Percentiles rank a stretch among this genome's conserved stretches.
These are phyloP conservation scores for Auricularia cornea DNA, from an alignment of 768 basidiomycete genomes.

Conservation along the genomic window DNA sequence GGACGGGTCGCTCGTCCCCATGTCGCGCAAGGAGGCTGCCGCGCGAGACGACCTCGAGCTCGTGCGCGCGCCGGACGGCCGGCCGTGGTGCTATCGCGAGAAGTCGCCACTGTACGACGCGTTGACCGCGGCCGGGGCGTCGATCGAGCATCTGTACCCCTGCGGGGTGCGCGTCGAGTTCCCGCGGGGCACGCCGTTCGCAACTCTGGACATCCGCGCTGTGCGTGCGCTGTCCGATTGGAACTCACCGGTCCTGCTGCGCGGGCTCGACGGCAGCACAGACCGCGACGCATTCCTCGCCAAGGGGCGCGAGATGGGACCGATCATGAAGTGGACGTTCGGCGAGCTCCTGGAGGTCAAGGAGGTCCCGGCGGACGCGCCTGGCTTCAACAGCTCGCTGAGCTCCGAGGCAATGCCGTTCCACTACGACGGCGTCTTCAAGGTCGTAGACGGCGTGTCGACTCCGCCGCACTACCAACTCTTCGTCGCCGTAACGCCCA, in stretches of 20 bases:
- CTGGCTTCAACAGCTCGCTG: not conserved
- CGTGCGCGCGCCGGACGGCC: not conserved
- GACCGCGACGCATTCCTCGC: not conserved
- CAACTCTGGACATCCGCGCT: no score
- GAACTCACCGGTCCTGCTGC: not conserved
- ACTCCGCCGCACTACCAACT: not conserved
- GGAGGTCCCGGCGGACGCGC: not conserved
- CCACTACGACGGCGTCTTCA: not conserved
- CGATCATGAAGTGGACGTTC: not conserved
- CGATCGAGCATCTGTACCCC: not conserved
- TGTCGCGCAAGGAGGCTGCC: not conserved
- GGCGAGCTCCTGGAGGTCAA: not conserved
- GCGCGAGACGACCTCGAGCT: not conserved
- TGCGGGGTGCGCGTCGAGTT: not conserved
- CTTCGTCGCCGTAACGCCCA: not conserved
- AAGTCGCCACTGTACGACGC: not conserved
- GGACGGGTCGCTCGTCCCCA: not conserved
- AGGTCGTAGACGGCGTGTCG: not conserved
- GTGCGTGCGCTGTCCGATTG: not conserved
- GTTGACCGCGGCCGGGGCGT: not conserved
- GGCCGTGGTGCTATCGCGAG: not conserved
- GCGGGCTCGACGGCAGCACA: not conserved
- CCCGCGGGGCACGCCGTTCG: no score
- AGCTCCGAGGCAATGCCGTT: not conserved
- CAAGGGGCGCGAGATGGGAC: not conserved